Base-by-base conservation (phyloP, 78 protist genomes). In the Speleostelium caveatum region DNA sequence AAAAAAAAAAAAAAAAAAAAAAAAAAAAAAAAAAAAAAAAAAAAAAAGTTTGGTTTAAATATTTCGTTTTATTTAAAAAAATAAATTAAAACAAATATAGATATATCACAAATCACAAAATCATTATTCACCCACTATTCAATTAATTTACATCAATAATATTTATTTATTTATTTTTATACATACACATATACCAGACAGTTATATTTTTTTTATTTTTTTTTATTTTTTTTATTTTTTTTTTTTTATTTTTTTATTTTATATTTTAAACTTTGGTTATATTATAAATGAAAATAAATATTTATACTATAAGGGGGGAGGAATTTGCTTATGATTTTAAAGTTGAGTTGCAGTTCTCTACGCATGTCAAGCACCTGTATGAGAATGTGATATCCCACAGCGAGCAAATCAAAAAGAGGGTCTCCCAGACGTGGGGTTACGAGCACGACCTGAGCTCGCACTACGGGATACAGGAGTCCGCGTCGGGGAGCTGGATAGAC, bases 281-380 rank as follows among this genome's bases (percentile, higher is more conserved):
- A n/a, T n/a, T n/a, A n/a, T 45, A 24, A 24, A 72, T 72, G 78
- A 45, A 72, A 72, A 32, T 75, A 32, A 67, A 75, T 28, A 45
- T 83, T 30, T 69, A 59, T 41, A 74, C 67, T 69, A 65, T 71
- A 36, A 58, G 59, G 38, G 91, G 91, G 10, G 61, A 24, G 36
- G 91, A 83, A 39, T 83, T 69, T n/a, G 21, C 36, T 26, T 83
- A 69, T 83, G 80, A 83, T 24, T 56, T 60, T 42, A 83, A 69
- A 32, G n/a, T 32, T 0, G 68, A 69, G 22, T 42, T 83, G n/a
- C n/a, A 30, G 39, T 83, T 59, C 42, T n/a, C 53, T 26, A 35
- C 28, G 21, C 91, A 83, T 60, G 41, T 83, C 12, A 83, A 55
- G 45, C 61, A 83, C 69, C n/a, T 83, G 12, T 83, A 56, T 49